phyloP scores from a whole-genome alignment of 768 basidiomycete species.

The Russula earlei region DNA sequence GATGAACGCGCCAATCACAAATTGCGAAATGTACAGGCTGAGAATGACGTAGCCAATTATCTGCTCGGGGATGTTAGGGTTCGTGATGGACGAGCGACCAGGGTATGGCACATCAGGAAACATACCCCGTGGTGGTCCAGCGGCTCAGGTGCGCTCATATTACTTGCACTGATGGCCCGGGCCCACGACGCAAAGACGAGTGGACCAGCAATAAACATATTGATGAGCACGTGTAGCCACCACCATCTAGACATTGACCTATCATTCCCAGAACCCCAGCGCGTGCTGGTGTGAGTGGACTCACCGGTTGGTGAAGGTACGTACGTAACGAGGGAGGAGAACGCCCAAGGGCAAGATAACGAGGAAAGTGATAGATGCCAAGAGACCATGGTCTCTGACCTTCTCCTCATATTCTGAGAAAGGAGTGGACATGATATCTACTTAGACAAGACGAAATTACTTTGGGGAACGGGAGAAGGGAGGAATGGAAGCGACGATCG shows the following conservation, averaged over 20 bases:
- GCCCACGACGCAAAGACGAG: slow-evolving; percentile 41
- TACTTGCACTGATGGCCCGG: slow-evolving; percentile 24
- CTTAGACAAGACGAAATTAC: no score
- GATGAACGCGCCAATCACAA: slow-evolving; percentile 39
- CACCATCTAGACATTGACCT: no score
- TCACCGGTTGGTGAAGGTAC: no score
- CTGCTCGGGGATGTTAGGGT: slow-evolving; percentile 24
- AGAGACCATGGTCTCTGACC: slow-evolving; percentile 3
- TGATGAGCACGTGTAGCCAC: no score
- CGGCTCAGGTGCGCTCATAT: not conserved
- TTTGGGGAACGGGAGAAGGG: no score
- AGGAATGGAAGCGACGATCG: no score
- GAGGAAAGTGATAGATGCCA: slow-evolving; percentile 21
- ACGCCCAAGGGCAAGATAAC: slow-evolving; percentile 23
- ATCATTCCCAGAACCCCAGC: no score
- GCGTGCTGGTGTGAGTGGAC: no score
- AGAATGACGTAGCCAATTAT: slow-evolving; percentile 44
- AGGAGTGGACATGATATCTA: no score
- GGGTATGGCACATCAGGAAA: not conserved
- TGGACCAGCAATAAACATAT: not conserved
- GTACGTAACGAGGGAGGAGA: slow-evolving; percentile 20
- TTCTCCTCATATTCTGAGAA: no score
- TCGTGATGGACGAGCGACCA: not conserved
- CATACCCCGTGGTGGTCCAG: slow-evolving; percentile 34
- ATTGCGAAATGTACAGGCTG: slow-evolving; percentile 43